Evolutionary conservation across 441 rosid species (phyloP), one percentile per base, ranked within the genome.

Genomic region (Gossypium lobatum): DNA sequence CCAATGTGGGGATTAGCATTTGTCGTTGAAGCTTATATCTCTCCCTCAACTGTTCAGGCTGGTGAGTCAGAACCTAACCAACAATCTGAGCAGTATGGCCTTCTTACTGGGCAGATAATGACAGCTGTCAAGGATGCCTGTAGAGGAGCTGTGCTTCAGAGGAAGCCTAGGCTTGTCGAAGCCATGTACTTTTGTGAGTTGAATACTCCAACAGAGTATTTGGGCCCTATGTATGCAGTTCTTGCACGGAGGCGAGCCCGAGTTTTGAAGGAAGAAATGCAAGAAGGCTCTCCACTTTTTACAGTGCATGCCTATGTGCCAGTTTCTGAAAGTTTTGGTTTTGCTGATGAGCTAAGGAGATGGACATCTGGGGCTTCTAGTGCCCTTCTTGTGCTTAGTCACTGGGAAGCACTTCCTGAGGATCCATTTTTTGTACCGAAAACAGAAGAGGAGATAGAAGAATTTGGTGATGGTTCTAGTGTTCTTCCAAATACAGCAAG

Each of bases 1-100:
- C 95, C 96, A 17, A 85, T 95, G 91, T 91, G 98, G 98, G 98
- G 98, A 57, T 76, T 95, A 77, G 97, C 91, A 65, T 91, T 93
- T 84, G 75, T 85, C 21, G 79, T 93, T 54, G 95, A 93, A 82
- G 86, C 89, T 76, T 84, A 75, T 71, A 42, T 91, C 46, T 83
- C 86, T 81, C 79, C 86, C 5, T 34, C 75, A 72, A 71, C 72
- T 0, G 83, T 78, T 70, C 84, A 83, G 68, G 34, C 77, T 1
- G 81, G 82, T 57, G 89, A 85, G 37, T 62, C 79, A 9, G 85
- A 83, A 69, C 62, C 80, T 73, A 80, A 73, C 14, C 91, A 85
- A 64, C 92, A 80, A 69, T 73, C 88, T 0, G 94, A 89, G 71
- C 89, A 88, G 72, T 79, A 87, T 54, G 95, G 89, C 14, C 81